Base-by-base conservation (phyloP, 2,329 filamentous ascomycete species). In the Xylariaceae sp. region DNA sequence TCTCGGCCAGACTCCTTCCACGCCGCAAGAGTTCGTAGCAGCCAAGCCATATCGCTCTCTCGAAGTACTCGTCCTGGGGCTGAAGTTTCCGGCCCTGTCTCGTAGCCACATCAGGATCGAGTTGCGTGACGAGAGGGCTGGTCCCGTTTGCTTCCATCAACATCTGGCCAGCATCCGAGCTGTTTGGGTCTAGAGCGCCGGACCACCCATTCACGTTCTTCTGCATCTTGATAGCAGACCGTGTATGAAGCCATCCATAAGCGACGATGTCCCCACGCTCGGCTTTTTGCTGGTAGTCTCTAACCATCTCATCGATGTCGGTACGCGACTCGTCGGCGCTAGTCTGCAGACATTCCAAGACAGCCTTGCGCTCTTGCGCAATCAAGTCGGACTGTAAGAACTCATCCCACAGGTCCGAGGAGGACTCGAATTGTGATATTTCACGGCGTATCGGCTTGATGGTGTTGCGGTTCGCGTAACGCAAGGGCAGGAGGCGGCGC, bases 11-110 rank as follows among this genome's bases (percentile, higher is more conserved):
- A 40, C 70, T 77, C 45, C 77, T 80, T n/a, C 92, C 92, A 29
- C 88, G 78, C 31, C 90, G 79, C 33, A 98, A 68, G 67, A 94
- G 84, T 57, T 94, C 87, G 65, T 88, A 96, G 60, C 86, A 92
- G n/a, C 85, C 83, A 40, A 89, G 72, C 89, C 92, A 96, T 29
- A 94, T 84, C 3, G 88, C 83, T 33, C 82, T 77, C 62, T 98
- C 92, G 42, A 90, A 92, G 50, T 80, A 89, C 44, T 87, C 79
- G 53, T 98, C 92, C 49, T 89, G 77, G 16, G 79, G 75, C 53
- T 94, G 83, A 25, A 96, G 66, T 31, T 72, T 77, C 34, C 84
- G 76, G 31, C 71, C 72, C 58, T 96, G 89, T 40, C 92, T 76
- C 23, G 78, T 80, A n/a, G 79, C 70, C 5, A 88, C 86, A 64